Evolutionary conservation across 352 stramenopile species (phyloP), one percentile per base, ranked within the genome.

Genomic region (Pythium dissimile): DNA sequence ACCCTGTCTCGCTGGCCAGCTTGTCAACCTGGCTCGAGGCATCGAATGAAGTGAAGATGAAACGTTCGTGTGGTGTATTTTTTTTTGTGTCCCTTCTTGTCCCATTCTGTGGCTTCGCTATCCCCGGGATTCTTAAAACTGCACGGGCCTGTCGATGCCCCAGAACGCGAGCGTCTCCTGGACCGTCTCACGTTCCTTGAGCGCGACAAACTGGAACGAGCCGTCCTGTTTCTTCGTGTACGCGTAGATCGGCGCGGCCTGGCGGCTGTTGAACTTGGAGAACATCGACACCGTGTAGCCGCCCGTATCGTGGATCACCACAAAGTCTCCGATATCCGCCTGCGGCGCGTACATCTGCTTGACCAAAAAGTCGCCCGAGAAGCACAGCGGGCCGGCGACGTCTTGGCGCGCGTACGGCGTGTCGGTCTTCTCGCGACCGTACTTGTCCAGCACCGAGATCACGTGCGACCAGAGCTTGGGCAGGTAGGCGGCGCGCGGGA

Each of bases 301-400:
- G 21, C 89, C 89, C 35, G 80, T 88, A 60, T 97, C 89, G 44
- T 94, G 79, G 47, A 97, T 80, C 28, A 96, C 85, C 41, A 92
- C 59, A 16, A 80, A 75, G 64, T 96, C 84, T 9, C 81, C 82
- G 24, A 81, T 71, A 41, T 87, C 42, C 50, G 93, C 87, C n/a
- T 72, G 73, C 24, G 84, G 86, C 27, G 94, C 47, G 34, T 85
- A 63, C 27, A 86, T 59, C 44, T 92, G 75, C 59, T 86, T 86
- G 27, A 77, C 86, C 11, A 98, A 57, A 45, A 97, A 87, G 57
- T 98, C 92, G 3, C 92, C 92, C 10, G 86, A 91, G 51, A 98
- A 98, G 62, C 92, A 98, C 9, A 98, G 77, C 20, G 92, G 92
- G 0, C 92, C 92, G 0, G 88, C 92, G 41, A 98, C 87, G 47